Conservation (phyloP, 352 stramenopile genomes). For the Pythium coloratum region DNA sequence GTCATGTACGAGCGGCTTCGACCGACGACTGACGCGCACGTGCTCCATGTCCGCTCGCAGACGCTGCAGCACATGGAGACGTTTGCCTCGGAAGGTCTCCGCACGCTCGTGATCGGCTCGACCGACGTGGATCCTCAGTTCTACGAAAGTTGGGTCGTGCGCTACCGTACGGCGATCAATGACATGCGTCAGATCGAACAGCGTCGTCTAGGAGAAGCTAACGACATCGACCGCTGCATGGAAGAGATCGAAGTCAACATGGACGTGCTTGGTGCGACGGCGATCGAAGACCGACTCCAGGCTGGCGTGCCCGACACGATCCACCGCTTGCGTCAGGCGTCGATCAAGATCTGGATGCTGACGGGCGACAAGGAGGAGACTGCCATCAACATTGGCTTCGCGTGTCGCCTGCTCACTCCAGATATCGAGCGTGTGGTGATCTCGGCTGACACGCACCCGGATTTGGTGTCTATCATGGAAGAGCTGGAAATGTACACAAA, state of each 20-base stretch:
- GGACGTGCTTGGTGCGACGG: conserved; percentile 89
- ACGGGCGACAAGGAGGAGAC: conserved; percentile 96
- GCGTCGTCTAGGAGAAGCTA: conserved; percentile 65
- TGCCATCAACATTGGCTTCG: conserved; percentile 96
- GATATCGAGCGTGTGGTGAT: conserved; percentile 92
- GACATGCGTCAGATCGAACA: conserved; percentile 88
- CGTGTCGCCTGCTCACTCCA: conserved; percentile 86
- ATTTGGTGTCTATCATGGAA: conserved; percentile 59
- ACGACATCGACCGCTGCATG: conserved; percentile 81
- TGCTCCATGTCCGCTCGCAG: conserved; percentile 55
- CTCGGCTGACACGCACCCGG: conserved; percentile 70
- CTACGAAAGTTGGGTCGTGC: conserved; percentile 65
- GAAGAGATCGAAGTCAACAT: conserved; percentile 88
- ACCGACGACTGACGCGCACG: conserved; percentile 41
- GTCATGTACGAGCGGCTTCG: conserved; percentile 87
- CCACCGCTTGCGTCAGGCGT: conserved; percentile 86
- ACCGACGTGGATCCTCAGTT: conserved; percentile 56
- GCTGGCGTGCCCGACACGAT: conserved; percentile 92
- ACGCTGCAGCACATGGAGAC: conserved; percentile 86
- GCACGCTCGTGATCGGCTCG: conserved; percentile 87
- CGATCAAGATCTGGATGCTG: conserved; percentile 96
- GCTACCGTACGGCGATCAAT: conserved; percentile 76
- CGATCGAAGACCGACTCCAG: conserved; percentile 95
- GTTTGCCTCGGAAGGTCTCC: conserved; percentile 87
- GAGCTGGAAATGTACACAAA: conserved; percentile 58